Percentiles rank a stretch among this genome's conserved stretches.
These are phyloP conservation scores for Wallacemonas sp. DNA, from an alignment of 208 protist genomes.

Conservation along the genomic window DNA sequence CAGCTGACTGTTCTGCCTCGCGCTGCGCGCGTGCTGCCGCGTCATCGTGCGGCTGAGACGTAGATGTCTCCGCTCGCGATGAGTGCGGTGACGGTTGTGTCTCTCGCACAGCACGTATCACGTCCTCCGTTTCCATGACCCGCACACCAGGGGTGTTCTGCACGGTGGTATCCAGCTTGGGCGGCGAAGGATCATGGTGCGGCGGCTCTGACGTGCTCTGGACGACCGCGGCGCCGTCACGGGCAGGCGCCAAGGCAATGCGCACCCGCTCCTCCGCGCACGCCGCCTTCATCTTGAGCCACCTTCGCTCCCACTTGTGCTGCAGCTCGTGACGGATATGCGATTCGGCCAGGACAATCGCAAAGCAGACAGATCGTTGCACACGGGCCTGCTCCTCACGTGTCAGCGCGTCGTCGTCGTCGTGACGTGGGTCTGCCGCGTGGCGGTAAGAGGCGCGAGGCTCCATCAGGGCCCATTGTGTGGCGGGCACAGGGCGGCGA, in stretches of 20 bases:
- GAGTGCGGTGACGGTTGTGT: too few relatives aligned
- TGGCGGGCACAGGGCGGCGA: background rate
- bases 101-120: too few relatives aligned
- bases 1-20: background rate
- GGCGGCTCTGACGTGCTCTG: slow-evolving; percentile 17
- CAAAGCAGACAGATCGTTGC: slow-evolving; percentile 43
- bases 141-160: too few relatives aligned
- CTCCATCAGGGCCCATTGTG: too few relatives aligned
- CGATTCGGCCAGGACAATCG: slow-evolving; percentile 58
- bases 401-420: slow-evolving; percentile 3
- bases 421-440: too few relatives aligned
- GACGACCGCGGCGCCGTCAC: background rate
- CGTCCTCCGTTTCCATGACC: too few relatives aligned
- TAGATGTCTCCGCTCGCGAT: too few relatives aligned
- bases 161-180: too few relatives aligned
- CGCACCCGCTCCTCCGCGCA: slow-evolving; percentile 40
- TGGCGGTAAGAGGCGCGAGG: too few relatives aligned
- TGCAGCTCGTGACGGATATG: slow-evolving; percentile 48
- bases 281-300: slow-evolving; percentile 26
- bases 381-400: slow-evolving; percentile 10
- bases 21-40: too few relatives aligned
- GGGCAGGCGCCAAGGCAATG: slow-evolving; percentile 14
- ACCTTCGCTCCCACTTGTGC: slow-evolving; percentile 49
- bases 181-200: too few relatives aligned
- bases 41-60: too few relatives aligned